phyloP scores from a whole-genome alignment of 129 eudicot species.

The Pulicaria dysenterica region DNA sequence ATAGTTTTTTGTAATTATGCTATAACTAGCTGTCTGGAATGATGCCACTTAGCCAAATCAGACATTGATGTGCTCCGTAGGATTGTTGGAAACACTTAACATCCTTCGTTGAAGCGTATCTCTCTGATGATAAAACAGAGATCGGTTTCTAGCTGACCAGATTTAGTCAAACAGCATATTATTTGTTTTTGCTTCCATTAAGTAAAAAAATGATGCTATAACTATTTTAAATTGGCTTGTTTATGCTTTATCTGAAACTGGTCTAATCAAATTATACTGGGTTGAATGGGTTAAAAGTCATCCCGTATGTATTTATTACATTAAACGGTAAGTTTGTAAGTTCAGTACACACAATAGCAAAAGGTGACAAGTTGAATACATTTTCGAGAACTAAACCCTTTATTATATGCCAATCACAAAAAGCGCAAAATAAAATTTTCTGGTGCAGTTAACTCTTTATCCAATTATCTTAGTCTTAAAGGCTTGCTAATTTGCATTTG shows the following conservation, averaged over 20 bases:
- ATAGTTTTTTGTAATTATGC: neutral
- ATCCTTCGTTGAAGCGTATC: conserved; percentile 54
- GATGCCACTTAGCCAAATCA: conserved; percentile 83
- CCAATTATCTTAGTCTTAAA: no score
- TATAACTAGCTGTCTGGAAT: conserved; percentile 50
- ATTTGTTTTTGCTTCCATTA: neutral
- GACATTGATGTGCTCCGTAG: conserved; percentile 61
- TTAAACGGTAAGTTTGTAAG: no score
- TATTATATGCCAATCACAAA: no score
- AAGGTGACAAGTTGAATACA: no score
- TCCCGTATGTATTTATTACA: neutral
- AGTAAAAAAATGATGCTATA: neutral
- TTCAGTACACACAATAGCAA: no score
- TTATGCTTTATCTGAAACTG: neutral
- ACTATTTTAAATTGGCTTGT: neutral
- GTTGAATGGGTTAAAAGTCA: neutral
- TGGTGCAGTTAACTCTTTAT: no score
- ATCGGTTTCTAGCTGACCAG: conserved; percentile 69
- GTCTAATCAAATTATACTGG: neutral
- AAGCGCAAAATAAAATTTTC: no score
- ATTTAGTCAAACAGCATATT: conserved; percentile 2
- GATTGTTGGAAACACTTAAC: conserved; percentile 30
- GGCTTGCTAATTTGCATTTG: no score
- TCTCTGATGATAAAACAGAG: conserved; percentile 59
- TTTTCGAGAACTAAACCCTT: no score